These are phyloP conservation scores for Corymbia calophylla DNA, from an alignment of 441 rosid species.

Conservation along the genomic window DNA sequence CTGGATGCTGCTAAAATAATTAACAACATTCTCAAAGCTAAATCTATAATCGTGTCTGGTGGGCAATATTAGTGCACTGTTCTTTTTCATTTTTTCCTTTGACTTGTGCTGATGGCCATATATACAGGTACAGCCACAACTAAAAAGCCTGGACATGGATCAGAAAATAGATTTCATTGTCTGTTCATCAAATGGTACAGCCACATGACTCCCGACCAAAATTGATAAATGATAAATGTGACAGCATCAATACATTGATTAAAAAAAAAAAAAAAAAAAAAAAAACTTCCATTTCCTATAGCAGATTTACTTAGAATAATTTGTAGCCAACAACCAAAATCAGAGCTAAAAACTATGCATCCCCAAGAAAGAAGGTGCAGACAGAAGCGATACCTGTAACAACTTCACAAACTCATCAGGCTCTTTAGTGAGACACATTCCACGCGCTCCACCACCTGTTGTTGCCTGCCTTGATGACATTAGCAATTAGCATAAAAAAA, in stretches of 20 bases:
- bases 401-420: slow-evolving; percentile 95
- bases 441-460: slow-evolving; percentile 99
- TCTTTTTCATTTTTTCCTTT: not conserved
- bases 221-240: not conserved
- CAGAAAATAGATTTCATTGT: not conserved
- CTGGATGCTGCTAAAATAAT: not conserved
- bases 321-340: not conserved
- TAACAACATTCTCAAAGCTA: not conserved
- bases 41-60: not conserved
- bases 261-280: no score
- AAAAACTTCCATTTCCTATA: not conserved
- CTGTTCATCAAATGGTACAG: not conserved
- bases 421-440: slow-evolving; percentile 96
- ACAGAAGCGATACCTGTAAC: slow-evolving; percentile 52
- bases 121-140: not conserved
- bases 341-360: not conserved
- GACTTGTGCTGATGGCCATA: not conserved
- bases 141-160: not conserved
- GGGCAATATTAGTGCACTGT: not conserved
- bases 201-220: not conserved
- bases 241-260: not conserved
- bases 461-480: slow-evolving; percentile 56
- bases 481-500: not conserved
- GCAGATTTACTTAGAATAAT: not conserved
- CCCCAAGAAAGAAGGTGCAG: not conserved